Conservation (phyloP, 2,329 filamentous ascomycete genomes). For the Gremmenia infestans region DNA sequence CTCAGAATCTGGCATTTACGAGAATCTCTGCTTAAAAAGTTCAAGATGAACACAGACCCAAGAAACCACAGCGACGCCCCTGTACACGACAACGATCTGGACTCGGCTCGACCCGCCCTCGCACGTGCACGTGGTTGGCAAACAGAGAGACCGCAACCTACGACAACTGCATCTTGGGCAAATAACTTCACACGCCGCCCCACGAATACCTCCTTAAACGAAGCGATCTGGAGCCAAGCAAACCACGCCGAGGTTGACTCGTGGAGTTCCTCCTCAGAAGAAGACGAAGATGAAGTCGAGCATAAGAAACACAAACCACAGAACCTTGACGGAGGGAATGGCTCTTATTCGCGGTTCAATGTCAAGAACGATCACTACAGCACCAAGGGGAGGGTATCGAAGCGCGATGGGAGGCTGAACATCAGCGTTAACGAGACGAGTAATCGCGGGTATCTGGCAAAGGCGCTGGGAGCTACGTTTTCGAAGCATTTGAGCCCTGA, state of each 20-base stretch:
- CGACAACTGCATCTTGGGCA: constrained; percentile 15
- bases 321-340: neutral
- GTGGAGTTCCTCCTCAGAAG: constrained; percentile 18
- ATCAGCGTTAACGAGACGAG: constrained; percentile 68
- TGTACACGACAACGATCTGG: neutral
- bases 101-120: constrained; percentile 9
- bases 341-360: constrained; percentile 48
- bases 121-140: constrained; percentile 17
- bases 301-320: neutral
- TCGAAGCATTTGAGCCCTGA: constrained; percentile 44
- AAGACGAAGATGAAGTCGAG: constrained; percentile 1
- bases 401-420: constrained; percentile 63
- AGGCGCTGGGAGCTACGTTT: constrained; percentile 62
- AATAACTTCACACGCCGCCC: constrained; percentile 14
- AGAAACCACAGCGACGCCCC: neutral
- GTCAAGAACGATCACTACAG: constrained; percentile 60
- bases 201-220: constrained; percentile 25
- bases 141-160: constrained; percentile 22
- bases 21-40: neutral
- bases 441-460: constrained; percentile 67
- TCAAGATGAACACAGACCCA: constrained; percentile 3
- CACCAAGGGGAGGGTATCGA: constrained; percentile 60
- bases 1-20: too few species aligned
- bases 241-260: constrained; percentile 10
- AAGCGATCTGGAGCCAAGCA: constrained; percentile 20